Conservation (phyloP, 805 yeast genomes). For the Candida hungchunana region DNA sequence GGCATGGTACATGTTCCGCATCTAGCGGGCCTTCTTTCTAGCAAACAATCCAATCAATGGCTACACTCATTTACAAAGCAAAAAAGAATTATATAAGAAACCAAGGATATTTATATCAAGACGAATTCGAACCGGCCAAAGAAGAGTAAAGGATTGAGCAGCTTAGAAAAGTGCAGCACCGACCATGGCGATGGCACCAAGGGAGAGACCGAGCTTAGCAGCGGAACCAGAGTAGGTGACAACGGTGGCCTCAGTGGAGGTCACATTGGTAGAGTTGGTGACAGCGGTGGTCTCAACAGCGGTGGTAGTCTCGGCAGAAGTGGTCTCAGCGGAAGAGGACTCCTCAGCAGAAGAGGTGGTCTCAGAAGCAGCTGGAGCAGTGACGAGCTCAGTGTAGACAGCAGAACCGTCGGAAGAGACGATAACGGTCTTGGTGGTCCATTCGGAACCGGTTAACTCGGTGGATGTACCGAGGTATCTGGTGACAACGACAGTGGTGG, state of each 20-base stretch:
- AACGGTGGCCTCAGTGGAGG: no score
- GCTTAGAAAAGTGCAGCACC: background rate
- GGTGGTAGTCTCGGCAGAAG: background rate
- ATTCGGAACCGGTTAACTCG: background rate
- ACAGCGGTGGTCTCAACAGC: background rate
- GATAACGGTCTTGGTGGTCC: background rate
- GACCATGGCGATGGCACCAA: background rate
- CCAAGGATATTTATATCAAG: no score
- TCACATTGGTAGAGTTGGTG: background rate
- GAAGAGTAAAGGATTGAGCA: no score
- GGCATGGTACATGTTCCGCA: no score
- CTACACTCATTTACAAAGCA: no score
- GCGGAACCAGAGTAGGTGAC: background rate
- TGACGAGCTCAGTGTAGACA: background rate
- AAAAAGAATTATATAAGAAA: no score
- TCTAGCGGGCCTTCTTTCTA: no score
- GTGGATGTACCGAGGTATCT: constrained; percentile 1
- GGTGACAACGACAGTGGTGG: constrained; percentile 1
- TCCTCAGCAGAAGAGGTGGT: no score
- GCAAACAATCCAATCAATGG: no score
- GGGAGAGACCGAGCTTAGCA: background rate
- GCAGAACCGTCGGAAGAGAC: no score
- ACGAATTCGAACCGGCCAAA: no score
- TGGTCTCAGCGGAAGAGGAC: background rate
- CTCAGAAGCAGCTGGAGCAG: background rate